phyloP scores from a whole-genome alignment of 345 rosid species.

The Abelmoschus esculentus region DNA sequence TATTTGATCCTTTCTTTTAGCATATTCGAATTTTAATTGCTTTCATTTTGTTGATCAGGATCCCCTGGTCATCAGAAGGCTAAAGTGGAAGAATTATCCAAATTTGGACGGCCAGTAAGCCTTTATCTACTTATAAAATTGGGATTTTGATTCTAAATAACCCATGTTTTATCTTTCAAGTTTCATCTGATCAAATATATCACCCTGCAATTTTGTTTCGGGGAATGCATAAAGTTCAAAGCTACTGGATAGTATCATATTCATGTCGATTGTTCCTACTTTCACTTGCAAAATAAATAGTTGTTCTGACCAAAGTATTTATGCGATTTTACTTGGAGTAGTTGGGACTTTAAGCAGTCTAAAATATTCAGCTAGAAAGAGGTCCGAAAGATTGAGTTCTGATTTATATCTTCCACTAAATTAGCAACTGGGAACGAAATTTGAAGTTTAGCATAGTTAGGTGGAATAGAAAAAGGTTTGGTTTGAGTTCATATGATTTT shows the following conservation, averaged over 20 bases:
- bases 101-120: conserved; percentile 91
- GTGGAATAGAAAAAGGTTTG: neutral
- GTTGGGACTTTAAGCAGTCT: conserved; percentile 3
- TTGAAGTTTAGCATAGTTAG: neutral
- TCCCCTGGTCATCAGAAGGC: conserved; percentile 76
- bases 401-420: neutral
- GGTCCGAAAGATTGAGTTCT: neutral
- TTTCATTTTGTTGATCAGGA: conserved; percentile 33
- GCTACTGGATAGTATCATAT: neutral
- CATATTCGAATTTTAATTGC: neutral
- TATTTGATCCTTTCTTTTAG: neutral
- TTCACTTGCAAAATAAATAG: neutral
- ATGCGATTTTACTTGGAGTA: neutral
- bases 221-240: neutral
- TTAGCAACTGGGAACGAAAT: neutral
- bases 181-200: neutral
- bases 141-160: neutral
- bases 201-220: neutral
- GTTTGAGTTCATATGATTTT: neutral
- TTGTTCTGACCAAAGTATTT: neutral
- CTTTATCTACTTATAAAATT: neutral
- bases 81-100: conserved; percentile 74
- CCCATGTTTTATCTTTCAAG: neutral
- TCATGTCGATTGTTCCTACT: neutral
- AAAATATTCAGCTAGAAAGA: neutral